Base-by-base conservation (phyloP, 768 basidiomycete species). In the Chalciporus piperatus region DNA sequence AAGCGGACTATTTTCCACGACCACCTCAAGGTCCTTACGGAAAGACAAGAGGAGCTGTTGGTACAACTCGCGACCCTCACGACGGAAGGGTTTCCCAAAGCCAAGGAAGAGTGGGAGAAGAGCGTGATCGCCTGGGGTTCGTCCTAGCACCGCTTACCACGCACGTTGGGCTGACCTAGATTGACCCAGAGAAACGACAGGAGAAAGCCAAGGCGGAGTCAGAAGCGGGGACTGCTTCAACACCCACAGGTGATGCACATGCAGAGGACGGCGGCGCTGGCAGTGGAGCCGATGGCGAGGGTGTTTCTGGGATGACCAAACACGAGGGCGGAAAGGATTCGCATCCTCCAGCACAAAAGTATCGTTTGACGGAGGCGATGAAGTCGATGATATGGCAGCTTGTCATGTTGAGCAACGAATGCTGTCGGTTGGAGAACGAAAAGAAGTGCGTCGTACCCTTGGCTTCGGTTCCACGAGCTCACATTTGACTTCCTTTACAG, bases 1-100 rank as follows among this genome's bases (percentile, higher is more conserved):
- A 93, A 93, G 65, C 83, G 92, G 7, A 89, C 89, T n/a, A 81
- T 94, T 12, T 94, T 86, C 70, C 63, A 69, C 0, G 87, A 88
- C 9, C 92, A 95, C 59, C 76, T 80, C 48, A 75, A 77, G 38
- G 74, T 89, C 23, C 73, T 95, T 5, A 74, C 76, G 0, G 76
- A 83, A 49, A 76, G 83, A 41, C 89, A 93, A 65, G 85, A 87
- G 0, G 77, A 79, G 25, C 70, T 92, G 0, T 72, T 97, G 4
- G 72, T 69, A 5, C 79, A 87, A 60, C 79, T 98, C 4, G 72
- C 72, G 40, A 67, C 69, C 9, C 72, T 86, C 35, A 84, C 92
- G 0, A 71, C 80, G 13, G 81, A 81, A 0, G 84, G 85, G 0
- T 89, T 88, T 58, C 60, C 76, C 4, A 83, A 83, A 43, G 87